Conservation (phyloP, 2,329 filamentous ascomycete genomes). For the Davidsoniella australis region DNA sequence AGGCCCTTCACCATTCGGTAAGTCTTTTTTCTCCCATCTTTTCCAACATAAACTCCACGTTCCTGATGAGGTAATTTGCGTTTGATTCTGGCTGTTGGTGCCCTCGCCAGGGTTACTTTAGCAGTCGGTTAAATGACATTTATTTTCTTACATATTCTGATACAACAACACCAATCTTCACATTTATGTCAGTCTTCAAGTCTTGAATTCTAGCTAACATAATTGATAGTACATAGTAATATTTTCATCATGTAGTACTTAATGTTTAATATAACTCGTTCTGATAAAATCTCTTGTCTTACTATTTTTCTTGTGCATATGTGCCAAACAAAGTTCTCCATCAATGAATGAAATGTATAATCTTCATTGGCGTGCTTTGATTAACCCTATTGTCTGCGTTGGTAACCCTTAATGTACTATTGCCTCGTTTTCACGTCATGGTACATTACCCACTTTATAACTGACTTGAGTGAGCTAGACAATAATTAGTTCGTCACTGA, state of each 20-base stretch:
- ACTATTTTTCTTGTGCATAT: no score
- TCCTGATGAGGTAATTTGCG: slow-evolving; percentile 97
- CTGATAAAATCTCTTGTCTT: no score
- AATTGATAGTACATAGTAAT: neutral
- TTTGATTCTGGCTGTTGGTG: slow-evolving; percentile 76
- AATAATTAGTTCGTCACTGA: neutral
- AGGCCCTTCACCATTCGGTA: neutral
- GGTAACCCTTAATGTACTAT: no score
- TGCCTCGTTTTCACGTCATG: neutral
- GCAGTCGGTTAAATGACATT: slow-evolving; percentile 69
- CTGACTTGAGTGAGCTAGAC: neutral
- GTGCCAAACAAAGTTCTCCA: no score
- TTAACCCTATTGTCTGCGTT: neutral
- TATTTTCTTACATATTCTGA: slow-evolving; percentile 99
- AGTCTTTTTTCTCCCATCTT: slow-evolving; percentile 16
- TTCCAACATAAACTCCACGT: slow-evolving; percentile 13
- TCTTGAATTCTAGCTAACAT: neutral
- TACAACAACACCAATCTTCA: slow-evolving; percentile 1
- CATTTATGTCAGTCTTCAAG: neutral
- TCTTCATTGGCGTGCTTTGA: neutral
- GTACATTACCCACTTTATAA: neutral
- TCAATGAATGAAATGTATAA: neutral
- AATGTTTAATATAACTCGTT: no score
- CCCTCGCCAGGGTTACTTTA: slow-evolving; percentile 82
- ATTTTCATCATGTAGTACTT: no score